phyloP scores from a whole-genome alignment of 306 rosid genomes.

The Mucuna pruriens region DNA sequence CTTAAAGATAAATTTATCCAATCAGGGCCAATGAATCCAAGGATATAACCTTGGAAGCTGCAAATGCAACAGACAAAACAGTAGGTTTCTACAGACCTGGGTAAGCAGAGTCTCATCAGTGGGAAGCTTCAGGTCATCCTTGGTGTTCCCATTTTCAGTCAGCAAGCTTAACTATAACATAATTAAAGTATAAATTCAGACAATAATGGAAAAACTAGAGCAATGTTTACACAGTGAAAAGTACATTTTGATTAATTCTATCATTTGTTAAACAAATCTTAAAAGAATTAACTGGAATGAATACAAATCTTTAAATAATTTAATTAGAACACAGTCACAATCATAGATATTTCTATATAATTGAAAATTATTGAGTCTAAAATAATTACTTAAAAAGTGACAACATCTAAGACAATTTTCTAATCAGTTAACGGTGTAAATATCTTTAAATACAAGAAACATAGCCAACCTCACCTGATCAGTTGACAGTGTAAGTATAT shows the following conservation, averaged over 20 bases:
- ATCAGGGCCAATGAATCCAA: background rate
- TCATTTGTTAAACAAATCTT: background rate
- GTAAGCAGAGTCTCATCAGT: constrained; percentile 64
- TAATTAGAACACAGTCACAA: background rate
- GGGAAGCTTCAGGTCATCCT: constrained; percentile 59
- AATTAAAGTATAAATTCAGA: constrained; percentile 24
- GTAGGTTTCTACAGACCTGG: constrained; percentile 53
- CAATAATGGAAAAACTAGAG: background rate
- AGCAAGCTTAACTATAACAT: constrained; percentile 62
- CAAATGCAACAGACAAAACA: constrained; percentile 5
- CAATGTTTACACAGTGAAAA: background rate
- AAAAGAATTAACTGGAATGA: background rate
- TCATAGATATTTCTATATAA: background rate
- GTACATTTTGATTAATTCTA: background rate
- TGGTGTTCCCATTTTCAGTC: constrained; percentile 69
- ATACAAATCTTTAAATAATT: background rate
- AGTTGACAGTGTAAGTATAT: background rate
- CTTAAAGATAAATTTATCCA: background rate
- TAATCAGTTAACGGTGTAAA: background rate
- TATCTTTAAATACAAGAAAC: background rate
- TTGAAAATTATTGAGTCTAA: background rate
- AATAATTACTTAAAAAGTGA: background rate
- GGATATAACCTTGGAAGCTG: background rate
- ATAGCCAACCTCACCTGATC: background rate
- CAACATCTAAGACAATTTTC: background rate